These are phyloP conservation scores for Solanum infundibuliforme DNA, from an alignment of 257 asterid species.

Conservation along the genomic window DNA sequence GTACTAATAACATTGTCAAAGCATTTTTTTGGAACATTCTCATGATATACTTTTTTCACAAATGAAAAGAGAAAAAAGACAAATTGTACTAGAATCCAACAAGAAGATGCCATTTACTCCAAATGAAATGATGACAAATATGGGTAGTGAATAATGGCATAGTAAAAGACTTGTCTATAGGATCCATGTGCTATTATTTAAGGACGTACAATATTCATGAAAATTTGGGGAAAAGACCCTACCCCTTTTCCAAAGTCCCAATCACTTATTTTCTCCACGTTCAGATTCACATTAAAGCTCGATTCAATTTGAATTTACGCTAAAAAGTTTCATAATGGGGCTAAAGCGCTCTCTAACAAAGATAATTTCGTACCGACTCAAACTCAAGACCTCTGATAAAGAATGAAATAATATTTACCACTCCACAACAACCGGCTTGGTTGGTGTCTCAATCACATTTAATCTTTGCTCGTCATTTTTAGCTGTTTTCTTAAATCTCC, in stretches of 20 bases:
- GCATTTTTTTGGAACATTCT: neutral
- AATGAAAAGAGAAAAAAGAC: neutral
- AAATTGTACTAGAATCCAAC: neutral
- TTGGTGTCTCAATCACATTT: neutral
- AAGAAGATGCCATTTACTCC: neutral
- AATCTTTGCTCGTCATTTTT: neutral
- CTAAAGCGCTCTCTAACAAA: too few species aligned
- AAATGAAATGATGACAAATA: neutral
- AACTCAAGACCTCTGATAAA: accelerated
- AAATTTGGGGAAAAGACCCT: too few species aligned
- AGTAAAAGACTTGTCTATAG: neutral
- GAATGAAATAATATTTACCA: too few species aligned
- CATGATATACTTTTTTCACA: neutral
- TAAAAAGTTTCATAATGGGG: accelerated
- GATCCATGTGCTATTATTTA: too few species aligned
- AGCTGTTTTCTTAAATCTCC: neutral
- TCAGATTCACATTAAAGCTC: too few species aligned
- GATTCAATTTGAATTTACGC: accelerated
- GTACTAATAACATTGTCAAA: neutral
- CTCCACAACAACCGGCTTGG: too few species aligned
- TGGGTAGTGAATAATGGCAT: neutral
- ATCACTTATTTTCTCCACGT: too few species aligned
- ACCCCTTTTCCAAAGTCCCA: too few species aligned
- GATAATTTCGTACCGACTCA: accelerated
- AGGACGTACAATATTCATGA: too few species aligned